Evolutionary conservation across 2,329 filamentous ascomycete species (phyloP).

Genomic region (Diaporthe sp.): DNA sequence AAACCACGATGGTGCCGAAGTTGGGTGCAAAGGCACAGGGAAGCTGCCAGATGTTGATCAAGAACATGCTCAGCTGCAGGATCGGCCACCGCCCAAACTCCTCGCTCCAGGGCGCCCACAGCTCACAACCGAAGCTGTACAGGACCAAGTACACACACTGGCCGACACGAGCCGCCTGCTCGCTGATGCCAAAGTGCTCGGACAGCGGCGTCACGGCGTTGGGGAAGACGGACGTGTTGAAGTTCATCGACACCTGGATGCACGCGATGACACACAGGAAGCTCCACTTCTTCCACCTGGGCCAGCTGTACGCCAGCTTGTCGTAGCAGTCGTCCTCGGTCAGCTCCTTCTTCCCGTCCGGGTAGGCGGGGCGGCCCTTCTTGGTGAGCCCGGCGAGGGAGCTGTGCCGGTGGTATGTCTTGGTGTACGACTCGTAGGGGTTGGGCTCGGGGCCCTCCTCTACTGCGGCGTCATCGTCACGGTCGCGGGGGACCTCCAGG

Average conservation of each 20-base stretch:
- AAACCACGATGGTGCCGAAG: slow-evolving; percentile 58
- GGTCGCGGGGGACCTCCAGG: not conserved
- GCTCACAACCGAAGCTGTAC: slow-evolving; percentile 64
- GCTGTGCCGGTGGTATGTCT: slow-evolving; percentile 5
- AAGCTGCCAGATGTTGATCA: slow-evolving; percentile 69
- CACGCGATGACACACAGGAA: slow-evolving; percentile 65
- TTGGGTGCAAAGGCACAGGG: slow-evolving; percentile 58
- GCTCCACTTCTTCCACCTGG: slow-evolving; percentile 65
- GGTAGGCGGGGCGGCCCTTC: not conserved
- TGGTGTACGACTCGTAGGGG: not conserved
- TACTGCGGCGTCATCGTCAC: not conserved
- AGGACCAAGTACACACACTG: slow-evolving; percentile 64
- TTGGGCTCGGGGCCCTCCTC: not conserved
- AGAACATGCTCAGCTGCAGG: slow-evolving; percentile 63
- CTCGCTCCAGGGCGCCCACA: slow-evolving; percentile 70
- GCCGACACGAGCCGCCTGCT: slow-evolving; percentile 61
- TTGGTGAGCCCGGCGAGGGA: slow-evolving; percentile 4
- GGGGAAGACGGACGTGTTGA: slow-evolving; percentile 66
- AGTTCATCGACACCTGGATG: slow-evolving; percentile 70
- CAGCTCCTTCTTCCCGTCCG: slow-evolving; percentile 54
- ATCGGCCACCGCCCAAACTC: slow-evolving; percentile 67
- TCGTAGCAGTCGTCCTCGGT: slow-evolving; percentile 64
- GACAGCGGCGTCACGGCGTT: slow-evolving; percentile 62
- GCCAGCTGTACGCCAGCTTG: slow-evolving; percentile 59
- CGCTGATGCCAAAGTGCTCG: slow-evolving; percentile 60